Evolutionary conservation across 495 filamentous ascomycete genomes (phyloP).

Genomic region (Ascodesmis nigricans): DNA sequence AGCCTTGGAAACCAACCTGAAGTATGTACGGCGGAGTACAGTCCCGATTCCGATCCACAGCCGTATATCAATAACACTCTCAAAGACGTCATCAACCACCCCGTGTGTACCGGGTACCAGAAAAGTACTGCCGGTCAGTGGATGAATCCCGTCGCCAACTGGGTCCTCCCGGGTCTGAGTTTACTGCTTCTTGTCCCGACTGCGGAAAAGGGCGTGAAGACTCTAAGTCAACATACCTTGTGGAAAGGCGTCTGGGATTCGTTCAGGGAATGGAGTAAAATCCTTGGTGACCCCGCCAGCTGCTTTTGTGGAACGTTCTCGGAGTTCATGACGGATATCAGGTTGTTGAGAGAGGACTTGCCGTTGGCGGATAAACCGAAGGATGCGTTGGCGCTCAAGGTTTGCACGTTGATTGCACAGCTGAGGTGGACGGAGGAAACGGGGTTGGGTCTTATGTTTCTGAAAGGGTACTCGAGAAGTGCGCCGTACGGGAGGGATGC

Average conservation of each 20-base stretch:
- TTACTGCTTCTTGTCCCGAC: neutral
- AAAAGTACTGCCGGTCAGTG: neutral
- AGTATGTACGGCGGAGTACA: too few relatives aligned
- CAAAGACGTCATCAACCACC: too few relatives aligned
- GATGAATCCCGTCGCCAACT: neutral
- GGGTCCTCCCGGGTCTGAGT: neutral
- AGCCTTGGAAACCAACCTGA: too few relatives aligned
- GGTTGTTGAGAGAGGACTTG: neutral
- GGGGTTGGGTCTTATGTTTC: neutral
- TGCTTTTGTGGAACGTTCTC: neutral
- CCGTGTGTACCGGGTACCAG: too few relatives aligned
- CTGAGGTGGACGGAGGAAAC: neutral
- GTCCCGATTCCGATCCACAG: too few relatives aligned
- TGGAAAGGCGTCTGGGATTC: neutral
- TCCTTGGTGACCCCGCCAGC: neutral
- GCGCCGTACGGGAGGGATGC: neutral
- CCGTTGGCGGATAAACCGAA: neutral
- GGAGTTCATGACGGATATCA: neutral
- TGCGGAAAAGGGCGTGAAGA: neutral
- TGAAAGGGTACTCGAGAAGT: neutral
- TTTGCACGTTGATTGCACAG: neutral
- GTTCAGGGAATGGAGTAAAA: neutral
- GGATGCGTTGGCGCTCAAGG: neutral
- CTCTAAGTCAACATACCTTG: neutral
- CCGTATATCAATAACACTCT: too few relatives aligned